Base-by-base conservation (phyloP, 208 protist genomes). In the Leishmania tropica region DNA sequence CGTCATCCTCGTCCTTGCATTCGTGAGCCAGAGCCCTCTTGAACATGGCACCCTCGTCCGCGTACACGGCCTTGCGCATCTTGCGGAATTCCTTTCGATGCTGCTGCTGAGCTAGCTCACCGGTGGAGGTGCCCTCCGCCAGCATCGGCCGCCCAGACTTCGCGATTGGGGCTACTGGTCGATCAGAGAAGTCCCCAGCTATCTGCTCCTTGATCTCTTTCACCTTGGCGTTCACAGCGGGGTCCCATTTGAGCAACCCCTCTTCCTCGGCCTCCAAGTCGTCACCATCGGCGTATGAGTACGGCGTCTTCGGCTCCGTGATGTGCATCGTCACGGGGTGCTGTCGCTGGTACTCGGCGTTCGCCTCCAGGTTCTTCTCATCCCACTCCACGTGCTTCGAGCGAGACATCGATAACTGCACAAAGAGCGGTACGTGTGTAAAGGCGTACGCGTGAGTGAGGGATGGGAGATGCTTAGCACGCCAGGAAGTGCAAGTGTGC, bases 241-340 rank as follows among this genome's bases (percentile, higher is more conserved):
- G 87, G 78, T 97, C 94, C 94, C 94, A 97, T 62, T 85, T 80
- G 13, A 62, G 68, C 1, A 80, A 80, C 1, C 53, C 76, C 65
- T 87, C 88, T 28, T 84, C 86, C 58, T 84, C 81, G 1, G 68
- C 72, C 19, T 83, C 77, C 42, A 76, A 56, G 54, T 92, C 88
- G 13, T 92, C 85, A 45, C 75, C 81, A 45, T 88, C 87, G 5
- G 81, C 79, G 84, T 95, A 87, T 10, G 81, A 75, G 83, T 92
- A 97, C 13, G 95, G 95, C 8, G 95, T 97, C 84, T 97, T 97
- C 35, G 95, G 95, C 85, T 97, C 93, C 5, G 89, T 90, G 75
- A 97, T 97, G 68, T 90, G 90, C 85, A 96, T 95, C 42, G 90
- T 95, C 19, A 97, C 95, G 13, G 95, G 95, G 84, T 97, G 93